Base-by-base conservation (phyloP, 331 rosid species). In the Cucumis variabilis region DNA sequence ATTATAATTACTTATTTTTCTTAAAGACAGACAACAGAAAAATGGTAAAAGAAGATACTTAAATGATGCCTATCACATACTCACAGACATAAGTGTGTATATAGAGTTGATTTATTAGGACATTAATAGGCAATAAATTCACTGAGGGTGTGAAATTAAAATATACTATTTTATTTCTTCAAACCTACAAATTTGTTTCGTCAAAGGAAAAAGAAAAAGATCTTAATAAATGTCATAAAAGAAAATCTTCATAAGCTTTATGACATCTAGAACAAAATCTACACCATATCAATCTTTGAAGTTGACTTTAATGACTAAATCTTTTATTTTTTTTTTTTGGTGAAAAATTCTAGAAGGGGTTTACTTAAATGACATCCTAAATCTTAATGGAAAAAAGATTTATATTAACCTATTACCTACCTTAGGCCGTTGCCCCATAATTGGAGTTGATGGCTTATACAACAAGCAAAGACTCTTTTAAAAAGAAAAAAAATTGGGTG, bases 321-420 rank as follows among this genome's bases (percentile, higher is more conserved):
- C 37, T 33, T 33, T 33, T n/a, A n/a, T 33, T 33, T 2, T 1
- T 33, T 33, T 33, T 33, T 33, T 33, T 30, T 1, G 37, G 68
- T 53, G 15, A 53, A 67, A 84, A 46, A 67, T 84, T 69, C 86
- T 62, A 83, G 74, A 62, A 83, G 87, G 28, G 68, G 19, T 68
- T 80, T 84, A 2, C 77, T 84, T 67, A 15, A 84, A 84, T 69
- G 66, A 25, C 63, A 68, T 69, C 48, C 87, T 50, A 84, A 84
- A 84, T 84, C 65, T 84, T 67, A 55, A 25, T 68, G 85, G 65
- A 58, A 84, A 46, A n/a, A 83, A 65, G 76, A 65, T 66, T 75
- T n/a, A 24, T 12, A 62, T 30, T 63, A 79, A 58, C 65, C 65
- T 37, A 82, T 63, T 21, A 16, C 77, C 77, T 67, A 66, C 53